Evolutionary conservation across 2,329 filamentous ascomycete species (phyloP).

Genomic region (Beauveria asiatica): DNA sequence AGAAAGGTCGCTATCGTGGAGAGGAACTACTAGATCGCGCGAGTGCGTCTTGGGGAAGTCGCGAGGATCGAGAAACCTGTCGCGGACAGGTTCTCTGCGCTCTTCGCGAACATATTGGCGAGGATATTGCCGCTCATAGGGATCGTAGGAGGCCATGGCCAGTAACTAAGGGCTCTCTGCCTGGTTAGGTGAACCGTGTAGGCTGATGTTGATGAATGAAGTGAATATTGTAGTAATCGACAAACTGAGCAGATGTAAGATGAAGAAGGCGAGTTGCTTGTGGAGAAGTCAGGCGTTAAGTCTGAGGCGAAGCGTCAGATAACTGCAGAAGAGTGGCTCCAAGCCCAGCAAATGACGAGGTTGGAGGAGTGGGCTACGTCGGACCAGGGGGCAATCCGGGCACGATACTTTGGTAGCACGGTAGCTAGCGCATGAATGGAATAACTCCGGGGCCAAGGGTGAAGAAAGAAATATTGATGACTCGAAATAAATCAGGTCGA

Average conservation of each 20-base stretch:
- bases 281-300: constrained; percentile 1
- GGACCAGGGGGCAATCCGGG: not conserved
- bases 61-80: constrained; percentile 45
- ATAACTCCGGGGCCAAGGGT: not conserved
- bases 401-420: not conserved
- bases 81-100: constrained; percentile 40
- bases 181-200: constrained; percentile 11
- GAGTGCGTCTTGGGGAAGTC: constrained; percentile 39
- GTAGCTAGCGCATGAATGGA: not conserved
- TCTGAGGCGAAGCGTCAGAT: constrained; percentile 10
- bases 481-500: not conserved
- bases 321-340: constrained; percentile 3
- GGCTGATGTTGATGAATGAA: constrained; percentile 23
- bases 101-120: constrained; percentile 47
- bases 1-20: constrained; percentile 64
- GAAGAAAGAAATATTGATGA: not conserved
- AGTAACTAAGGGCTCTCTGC: not conserved
- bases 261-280: constrained; percentile 2
- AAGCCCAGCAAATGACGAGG: not conserved
- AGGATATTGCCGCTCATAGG: constrained; percentile 43
- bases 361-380: constrained; percentile 1
- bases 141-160: constrained; percentile 42
- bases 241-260: constrained; percentile 1
- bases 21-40: constrained; percentile 49
- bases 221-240: not conserved